phyloP scores from a whole-genome alignment of 2,329 filamentous ascomycete species.

The Aureobasidium lini region DNA sequence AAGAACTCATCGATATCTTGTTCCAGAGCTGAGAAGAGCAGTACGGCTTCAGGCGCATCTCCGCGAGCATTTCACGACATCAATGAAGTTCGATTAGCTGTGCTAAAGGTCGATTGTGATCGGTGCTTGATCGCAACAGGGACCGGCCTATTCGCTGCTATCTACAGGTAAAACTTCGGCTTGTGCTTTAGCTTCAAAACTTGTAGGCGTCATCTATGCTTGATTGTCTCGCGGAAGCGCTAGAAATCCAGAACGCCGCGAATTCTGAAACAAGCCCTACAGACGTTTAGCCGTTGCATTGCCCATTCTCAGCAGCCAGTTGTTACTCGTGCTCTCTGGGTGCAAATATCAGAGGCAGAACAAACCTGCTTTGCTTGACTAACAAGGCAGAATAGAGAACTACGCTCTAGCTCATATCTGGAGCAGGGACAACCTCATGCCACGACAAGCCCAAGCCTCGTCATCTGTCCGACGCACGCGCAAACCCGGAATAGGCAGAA shows the following conservation, averaged over 20 bases:
- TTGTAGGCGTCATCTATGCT: slow-evolving; percentile 7
- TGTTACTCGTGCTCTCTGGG: too few relatives aligned
- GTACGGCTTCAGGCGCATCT: not conserved
- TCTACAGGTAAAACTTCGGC: not conserved
- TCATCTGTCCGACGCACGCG: not conserved
- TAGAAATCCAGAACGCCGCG: not conserved
- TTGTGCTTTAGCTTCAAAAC: not conserved
- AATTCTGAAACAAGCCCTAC: not conserved
- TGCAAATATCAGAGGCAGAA: too few relatives aligned
- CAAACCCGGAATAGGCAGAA: not conserved
- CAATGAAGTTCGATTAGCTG: too few relatives aligned
- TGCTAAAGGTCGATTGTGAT: not conserved
- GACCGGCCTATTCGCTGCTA: not conserved
- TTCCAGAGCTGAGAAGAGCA: not conserved
- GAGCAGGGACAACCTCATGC: too few relatives aligned
- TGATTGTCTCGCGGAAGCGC: not conserved
- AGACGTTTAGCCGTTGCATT: not conserved
- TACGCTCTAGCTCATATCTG: too few relatives aligned
- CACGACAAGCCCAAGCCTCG: not conserved
- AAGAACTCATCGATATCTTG: not conserved
- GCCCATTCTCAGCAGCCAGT: not conserved
- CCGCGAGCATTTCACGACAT: not conserved
- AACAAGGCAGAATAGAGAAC: too few relatives aligned
- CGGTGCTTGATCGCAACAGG: not conserved
- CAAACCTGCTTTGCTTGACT: too few relatives aligned